These are phyloP conservation scores for Neonectria neomacrospora DNA, from an alignment of 2,329 filamentous ascomycete genomes.

Conservation along the genomic window DNA sequence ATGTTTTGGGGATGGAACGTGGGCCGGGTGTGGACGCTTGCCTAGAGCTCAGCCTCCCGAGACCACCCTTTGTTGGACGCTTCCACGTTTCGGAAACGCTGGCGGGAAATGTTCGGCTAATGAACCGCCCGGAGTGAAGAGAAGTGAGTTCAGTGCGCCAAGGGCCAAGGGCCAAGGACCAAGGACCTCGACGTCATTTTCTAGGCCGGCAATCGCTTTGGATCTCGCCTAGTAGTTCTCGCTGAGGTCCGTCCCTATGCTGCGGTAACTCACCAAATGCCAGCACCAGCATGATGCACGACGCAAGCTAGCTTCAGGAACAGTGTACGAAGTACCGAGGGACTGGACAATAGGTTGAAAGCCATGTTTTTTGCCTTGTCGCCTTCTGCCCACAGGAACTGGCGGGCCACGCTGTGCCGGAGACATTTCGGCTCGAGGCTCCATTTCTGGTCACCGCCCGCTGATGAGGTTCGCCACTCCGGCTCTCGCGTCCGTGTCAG, in stretches of 20 bases:
- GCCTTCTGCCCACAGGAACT: neutral
- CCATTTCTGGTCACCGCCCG: neutral
- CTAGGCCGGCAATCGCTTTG: neutral
- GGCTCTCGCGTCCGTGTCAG: slow-evolving; percentile 1
- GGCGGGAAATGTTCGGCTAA: slow-evolving; percentile 42
- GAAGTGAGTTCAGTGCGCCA: neutral
- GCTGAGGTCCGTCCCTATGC: neutral
- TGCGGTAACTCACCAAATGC: neutral
- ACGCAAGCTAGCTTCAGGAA: neutral
- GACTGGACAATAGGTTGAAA: neutral
- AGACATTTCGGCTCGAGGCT: slow-evolving; percentile 3
- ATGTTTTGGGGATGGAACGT: slow-evolving; percentile 33
- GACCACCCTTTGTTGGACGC: slow-evolving; percentile 33
- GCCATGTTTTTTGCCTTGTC: neutral
- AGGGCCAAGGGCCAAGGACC: no score
- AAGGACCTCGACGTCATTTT: slow-evolving; percentile 21
- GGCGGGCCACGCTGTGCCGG: neutral
- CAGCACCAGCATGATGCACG: neutral
- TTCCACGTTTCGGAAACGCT: slow-evolving; percentile 36
- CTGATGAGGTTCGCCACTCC: neutral
- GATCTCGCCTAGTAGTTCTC: neutral
- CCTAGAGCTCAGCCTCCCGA: slow-evolving; percentile 41
- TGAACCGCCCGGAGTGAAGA: slow-evolving; percentile 18
- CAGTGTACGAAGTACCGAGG: neutral
- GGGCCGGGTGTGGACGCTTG: slow-evolving; percentile 22